Conservation (phyloP, 257 asterid species). For the Sherardia arvensis region DNA sequence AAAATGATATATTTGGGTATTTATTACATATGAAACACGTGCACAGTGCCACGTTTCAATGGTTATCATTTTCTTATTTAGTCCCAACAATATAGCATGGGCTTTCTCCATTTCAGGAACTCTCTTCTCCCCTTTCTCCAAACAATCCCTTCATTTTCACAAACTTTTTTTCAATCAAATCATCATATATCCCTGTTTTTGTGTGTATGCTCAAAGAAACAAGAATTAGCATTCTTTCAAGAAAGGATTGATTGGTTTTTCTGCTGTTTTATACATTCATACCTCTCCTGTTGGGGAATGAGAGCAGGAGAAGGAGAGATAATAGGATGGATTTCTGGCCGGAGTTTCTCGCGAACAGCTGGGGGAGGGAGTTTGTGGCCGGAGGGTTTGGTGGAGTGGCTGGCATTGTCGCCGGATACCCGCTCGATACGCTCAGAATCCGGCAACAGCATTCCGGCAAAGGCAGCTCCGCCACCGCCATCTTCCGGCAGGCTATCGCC, state of each 20-base stretch:
- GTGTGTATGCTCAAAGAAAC: neutral
- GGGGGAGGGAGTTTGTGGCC: constrained; percentile 77
- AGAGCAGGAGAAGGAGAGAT: neutral
- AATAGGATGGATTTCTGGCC: constrained; percentile 68
- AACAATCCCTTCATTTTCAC: neutral
- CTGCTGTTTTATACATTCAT: neutral
- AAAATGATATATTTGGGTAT: too few species aligned
- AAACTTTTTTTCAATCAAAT: neutral
- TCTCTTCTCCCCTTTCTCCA: neutral
- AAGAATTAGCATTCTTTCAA: neutral
- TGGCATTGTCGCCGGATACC: constrained; percentile 67
- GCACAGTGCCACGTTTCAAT: neutral
- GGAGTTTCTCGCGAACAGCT: constrained; percentile 59
- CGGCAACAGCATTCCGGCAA: constrained; percentile 47
- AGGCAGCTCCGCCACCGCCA: constrained; percentile 39
- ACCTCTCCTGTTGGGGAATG: constrained; percentile 3
- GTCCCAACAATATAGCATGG: constrained; percentile 10
- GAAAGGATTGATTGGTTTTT: neutral
- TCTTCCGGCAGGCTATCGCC: constrained; percentile 38
- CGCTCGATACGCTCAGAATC: constrained; percentile 70
- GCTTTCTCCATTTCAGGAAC: constrained; percentile 3
- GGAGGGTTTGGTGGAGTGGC: constrained; percentile 79
- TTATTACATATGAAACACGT: neutral
- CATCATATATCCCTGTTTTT: neutral
- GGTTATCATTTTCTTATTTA: neutral